These are phyloP conservation scores for Botrytis elliptica DNA, from an alignment of 2,329 filamentous ascomycete species.

Conservation along the genomic window DNA sequence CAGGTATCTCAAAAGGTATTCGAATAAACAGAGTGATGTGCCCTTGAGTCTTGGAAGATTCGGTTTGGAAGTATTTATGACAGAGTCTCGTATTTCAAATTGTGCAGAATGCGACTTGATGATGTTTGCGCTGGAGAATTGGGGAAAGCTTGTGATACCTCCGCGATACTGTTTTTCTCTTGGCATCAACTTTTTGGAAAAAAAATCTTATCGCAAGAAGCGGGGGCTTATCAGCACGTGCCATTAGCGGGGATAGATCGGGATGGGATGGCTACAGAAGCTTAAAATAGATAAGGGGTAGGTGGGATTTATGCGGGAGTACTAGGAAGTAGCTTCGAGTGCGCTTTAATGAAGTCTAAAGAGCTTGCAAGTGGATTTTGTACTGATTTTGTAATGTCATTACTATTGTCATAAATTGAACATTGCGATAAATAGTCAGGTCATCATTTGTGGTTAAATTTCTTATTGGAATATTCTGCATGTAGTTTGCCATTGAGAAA, in stretches of 20 bases:
- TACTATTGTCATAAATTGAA: background rate
- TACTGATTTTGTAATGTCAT: background rate
- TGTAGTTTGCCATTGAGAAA: constrained; percentile 2
- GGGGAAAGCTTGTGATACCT: background rate
- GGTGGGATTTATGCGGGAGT: background rate
- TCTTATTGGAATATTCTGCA: constrained; percentile 20
- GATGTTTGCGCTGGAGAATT: background rate
- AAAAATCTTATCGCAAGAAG: constrained; percentile 18
- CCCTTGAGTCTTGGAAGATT: background rate
- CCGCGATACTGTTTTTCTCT: background rate
- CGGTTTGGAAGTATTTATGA: no score
- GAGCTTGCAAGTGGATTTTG: background rate
- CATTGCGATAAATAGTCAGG: background rate
- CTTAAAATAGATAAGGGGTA: constrained; percentile 8
- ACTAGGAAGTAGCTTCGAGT: background rate
- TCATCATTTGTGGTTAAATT: background rate
- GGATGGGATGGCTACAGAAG: background rate
- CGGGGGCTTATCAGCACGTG: constrained; percentile 19
- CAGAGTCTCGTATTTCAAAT: background rate
- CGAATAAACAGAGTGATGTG: background rate
- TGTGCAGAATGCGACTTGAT: background rate
- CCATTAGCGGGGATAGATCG: background rate
- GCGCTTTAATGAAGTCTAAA: background rate
- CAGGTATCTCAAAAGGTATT: background rate
- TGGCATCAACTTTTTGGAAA: background rate